A percentile compares a stretch with the other conserved stretches of the same genome.
Evolutionary conservation across 78 protist species (phyloP).

Genomic region (Dictyostelium intermedium): DNA sequence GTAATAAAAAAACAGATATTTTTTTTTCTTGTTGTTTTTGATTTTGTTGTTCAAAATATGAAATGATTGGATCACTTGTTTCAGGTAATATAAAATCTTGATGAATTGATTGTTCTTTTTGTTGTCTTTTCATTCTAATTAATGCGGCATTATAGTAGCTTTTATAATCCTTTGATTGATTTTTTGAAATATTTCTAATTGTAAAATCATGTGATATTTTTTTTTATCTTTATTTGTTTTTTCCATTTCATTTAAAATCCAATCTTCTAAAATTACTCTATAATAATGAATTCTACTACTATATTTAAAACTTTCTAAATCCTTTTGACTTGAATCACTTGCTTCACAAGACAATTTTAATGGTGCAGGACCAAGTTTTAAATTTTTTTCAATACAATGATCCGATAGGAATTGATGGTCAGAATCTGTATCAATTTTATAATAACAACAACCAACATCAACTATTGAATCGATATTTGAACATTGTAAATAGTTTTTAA

Average conservation of each 20-base stretch:
- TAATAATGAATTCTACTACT: constrained; percentile 29
- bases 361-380: constrained; percentile 25
- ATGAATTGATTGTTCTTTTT: not conserved
- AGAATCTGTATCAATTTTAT: not conserved
- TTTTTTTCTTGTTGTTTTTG: not conserved
- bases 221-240: too few relatives aligned
- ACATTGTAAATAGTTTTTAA: constrained; percentile 42
- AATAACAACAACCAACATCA: constrained; percentile 75
- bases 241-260: not conserved
- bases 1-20: constrained; percentile 12
- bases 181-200: constrained; percentile 25
- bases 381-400: not conserved
- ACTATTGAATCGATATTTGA: constrained; percentile 14
- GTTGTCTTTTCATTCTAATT: constrained; percentile 33
- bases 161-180: not conserved
- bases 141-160: not conserved
- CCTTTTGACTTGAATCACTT: not conserved
- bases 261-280: constrained; percentile 48
- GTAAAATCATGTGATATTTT: constrained; percentile 11
- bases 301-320: constrained; percentile 9
- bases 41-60: not conserved
- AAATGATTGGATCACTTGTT: not conserved
- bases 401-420: constrained; percentile 20
- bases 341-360: constrained; percentile 64
- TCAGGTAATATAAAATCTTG: not conserved